A percentile compares a stretch with the other conserved stretches of the same genome.
Conservation (phyloP, 202 grass and related monocot genomes). For the Sporobolus alterniflorus region DNA sequence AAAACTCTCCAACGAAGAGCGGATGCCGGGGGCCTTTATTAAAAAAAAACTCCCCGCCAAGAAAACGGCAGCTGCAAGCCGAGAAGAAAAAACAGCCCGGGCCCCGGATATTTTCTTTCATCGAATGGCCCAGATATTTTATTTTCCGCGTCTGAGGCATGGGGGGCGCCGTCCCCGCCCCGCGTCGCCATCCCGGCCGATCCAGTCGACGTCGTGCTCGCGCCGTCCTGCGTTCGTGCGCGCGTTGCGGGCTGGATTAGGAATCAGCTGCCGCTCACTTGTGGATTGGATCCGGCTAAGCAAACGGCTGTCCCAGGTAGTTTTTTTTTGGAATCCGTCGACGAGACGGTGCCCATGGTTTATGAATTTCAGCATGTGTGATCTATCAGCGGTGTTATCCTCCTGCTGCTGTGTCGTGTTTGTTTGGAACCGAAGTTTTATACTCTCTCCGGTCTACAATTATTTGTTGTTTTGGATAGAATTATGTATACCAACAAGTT, state of each 20-base stretch:
- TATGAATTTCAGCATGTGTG: neutral
- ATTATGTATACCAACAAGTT: too few species aligned
- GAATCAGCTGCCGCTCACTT: neutral
- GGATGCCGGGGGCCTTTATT: too few species aligned
- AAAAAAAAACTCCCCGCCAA: too few species aligned
- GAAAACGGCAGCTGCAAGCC: too few species aligned
- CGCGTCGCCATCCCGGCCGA: neutral
- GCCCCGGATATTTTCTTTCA: too few species aligned
- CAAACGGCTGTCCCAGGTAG: slow-evolving; percentile 9
- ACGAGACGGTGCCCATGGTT: neutral
- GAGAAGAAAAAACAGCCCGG: too few species aligned
- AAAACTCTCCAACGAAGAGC: too few species aligned
- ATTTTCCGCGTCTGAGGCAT: neutral
- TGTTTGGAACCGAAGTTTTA: too few species aligned
- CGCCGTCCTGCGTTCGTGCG: too few species aligned
- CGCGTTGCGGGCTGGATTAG: neutral
- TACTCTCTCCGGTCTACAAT: too few species aligned
- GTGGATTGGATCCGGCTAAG: slow-evolving; percentile 18
- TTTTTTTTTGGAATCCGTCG: neutral
- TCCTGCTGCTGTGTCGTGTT: neutral
- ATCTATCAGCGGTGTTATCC: too few species aligned
- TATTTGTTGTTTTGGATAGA: too few species aligned
- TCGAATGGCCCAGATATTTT: neutral
- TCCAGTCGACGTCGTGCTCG: neutral
- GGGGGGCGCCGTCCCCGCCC: neutral